phyloP scores from a whole-genome alignment of 2,329 filamentous ascomycete species.

The Aspergillus puulaauensis region DNA sequence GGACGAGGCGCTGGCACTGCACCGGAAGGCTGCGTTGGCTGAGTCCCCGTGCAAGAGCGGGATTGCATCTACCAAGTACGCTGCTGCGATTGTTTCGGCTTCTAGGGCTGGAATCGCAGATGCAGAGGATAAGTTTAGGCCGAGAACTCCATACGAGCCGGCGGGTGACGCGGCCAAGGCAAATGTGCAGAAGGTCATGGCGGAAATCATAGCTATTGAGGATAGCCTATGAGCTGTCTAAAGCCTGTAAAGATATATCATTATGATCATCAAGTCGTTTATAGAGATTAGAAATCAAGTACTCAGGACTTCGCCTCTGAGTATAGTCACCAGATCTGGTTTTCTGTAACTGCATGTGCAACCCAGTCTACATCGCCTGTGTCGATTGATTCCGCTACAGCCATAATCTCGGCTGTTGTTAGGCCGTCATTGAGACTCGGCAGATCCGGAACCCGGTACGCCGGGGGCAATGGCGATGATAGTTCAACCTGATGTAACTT shows the following conservation, averaged over 20 bases:
- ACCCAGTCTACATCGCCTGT: constrained; percentile 48
- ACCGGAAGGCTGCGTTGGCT: constrained; percentile 62
- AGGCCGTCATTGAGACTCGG: constrained; percentile 36
- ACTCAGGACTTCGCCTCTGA: not conserved
- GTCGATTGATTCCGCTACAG: constrained; percentile 51
- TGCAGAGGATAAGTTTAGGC: constrained; percentile 58
- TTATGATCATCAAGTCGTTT: not conserved
- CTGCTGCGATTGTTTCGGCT: constrained; percentile 61
- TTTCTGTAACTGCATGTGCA: constrained; percentile 47
- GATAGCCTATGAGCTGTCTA: constrained; percentile 1
- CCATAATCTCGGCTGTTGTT: constrained; percentile 49
- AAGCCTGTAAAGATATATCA: not conserved
- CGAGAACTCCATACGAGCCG: constrained; percentile 61
- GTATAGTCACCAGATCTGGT: constrained; percentile 40
- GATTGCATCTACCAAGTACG: constrained; percentile 67
- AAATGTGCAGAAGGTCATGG: constrained; percentile 42
- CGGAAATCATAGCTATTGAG: constrained; percentile 43
- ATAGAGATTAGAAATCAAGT: not conserved
- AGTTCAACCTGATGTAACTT: not conserved
- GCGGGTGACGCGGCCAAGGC: constrained; percentile 44
- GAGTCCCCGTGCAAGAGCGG: constrained; percentile 66
- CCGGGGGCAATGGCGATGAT: not conserved
- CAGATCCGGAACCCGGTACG: constrained; percentile 7
- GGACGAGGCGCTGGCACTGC: constrained; percentile 60
- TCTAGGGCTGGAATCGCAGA: constrained; percentile 59